These are phyloP conservation scores for Penicillium herquei DNA, from an alignment of 495 filamentous ascomycete genomes.

Conservation along the genomic window DNA sequence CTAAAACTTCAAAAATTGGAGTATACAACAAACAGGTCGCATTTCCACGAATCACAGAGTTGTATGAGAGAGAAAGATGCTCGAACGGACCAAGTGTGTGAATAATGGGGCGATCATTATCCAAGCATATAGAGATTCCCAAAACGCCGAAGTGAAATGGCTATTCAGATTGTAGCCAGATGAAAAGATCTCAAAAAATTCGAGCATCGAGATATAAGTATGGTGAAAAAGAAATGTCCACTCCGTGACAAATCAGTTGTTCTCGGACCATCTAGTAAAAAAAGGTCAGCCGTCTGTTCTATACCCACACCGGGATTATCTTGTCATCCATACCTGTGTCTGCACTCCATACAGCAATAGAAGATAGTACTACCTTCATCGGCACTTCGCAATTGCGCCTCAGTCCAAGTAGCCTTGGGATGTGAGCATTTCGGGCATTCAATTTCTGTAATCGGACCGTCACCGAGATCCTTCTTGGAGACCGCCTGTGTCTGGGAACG, in stretches of 20 bases:
- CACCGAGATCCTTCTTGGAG: constrained; percentile 13
- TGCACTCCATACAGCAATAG: constrained; percentile 69
- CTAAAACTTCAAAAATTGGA: too few relatives aligned
- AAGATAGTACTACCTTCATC: constrained; percentile 85
- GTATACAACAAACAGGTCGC: too few relatives aligned
- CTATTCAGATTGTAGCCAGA: too few relatives aligned
- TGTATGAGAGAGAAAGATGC: too few relatives aligned
- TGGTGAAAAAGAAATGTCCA: not conserved
- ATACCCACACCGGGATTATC: not conserved
- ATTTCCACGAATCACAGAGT: too few relatives aligned
- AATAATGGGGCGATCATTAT: too few relatives aligned
- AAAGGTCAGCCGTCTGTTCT: not conserved
- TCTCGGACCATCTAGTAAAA: not conserved
- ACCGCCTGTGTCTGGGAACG: not conserved
- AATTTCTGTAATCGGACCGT: constrained; percentile 41
- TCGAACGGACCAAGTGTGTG: too few relatives aligned
- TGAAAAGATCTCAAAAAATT: too few relatives aligned
- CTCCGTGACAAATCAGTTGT: not conserved
- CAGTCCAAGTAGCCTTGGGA: constrained; percentile 67
- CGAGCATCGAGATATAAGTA: too few relatives aligned
- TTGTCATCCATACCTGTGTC: constrained; percentile 52
- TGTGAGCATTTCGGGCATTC: constrained; percentile 71
- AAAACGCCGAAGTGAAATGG: too few relatives aligned
- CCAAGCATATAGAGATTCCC: too few relatives aligned
- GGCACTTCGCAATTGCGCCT: constrained; percentile 72